Conservation (phyloP, 169 alveolate genomes). For the Eimeria necatrix region DNA sequence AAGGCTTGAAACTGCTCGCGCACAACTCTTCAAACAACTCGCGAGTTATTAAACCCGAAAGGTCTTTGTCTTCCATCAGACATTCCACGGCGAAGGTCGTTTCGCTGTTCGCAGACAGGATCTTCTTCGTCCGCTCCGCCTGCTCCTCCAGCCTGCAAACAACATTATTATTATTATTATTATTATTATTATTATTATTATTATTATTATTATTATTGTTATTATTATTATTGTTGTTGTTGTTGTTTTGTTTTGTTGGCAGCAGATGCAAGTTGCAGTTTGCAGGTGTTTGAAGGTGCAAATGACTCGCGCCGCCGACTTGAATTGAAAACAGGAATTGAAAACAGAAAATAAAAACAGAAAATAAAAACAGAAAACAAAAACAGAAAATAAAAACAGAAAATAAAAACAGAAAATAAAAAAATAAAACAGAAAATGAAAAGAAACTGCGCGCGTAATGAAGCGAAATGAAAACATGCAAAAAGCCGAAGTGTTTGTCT, state of each 20-base stretch:
- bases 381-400: no score
- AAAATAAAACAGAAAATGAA: no score
- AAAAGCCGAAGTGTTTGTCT: no score
- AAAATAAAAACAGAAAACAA: no score
- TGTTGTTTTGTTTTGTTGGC: not conserved
- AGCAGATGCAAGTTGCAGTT: not conserved
- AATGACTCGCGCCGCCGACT: no score
- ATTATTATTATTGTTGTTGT: not conserved
- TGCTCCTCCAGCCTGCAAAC: slow-evolving; percentile 95
- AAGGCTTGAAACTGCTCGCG: slow-evolving; percentile 2
- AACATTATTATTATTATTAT: not conserved
- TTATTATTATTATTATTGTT: not conserved
- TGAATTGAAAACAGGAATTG: no score
- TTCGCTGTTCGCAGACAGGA: slow-evolving; percentile 97
- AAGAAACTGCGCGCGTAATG: no score
- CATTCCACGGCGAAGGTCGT: slow-evolving; percentile 96
- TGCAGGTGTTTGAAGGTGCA: not conserved
- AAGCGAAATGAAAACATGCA: no score
- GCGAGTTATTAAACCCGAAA: slow-evolving; percentile 89
- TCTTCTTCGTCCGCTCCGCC: slow-evolving; percentile 96
- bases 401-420: no score
- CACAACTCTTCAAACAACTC: slow-evolving; percentile 88
- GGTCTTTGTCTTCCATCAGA: slow-evolving; percentile 97
- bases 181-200: not conserved
- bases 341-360: no score